Conservation (phyloP, 1,139 yeast species). For the Kodamaea suecica region DNA sequence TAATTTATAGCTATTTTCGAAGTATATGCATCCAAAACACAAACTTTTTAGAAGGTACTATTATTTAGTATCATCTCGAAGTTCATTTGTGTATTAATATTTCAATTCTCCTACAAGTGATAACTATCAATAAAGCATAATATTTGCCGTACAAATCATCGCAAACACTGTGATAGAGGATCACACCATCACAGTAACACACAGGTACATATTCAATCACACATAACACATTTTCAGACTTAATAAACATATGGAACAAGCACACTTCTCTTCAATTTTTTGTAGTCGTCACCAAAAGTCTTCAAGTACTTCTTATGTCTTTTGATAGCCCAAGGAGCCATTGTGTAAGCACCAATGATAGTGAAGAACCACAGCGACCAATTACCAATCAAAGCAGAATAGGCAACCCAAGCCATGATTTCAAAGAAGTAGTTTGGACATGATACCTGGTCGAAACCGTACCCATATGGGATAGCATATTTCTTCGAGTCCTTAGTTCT, state of each 20-base stretch:
- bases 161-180: no score
- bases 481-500: constrained; percentile 46
- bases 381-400: constrained; percentile 71
- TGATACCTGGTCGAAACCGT: constrained; percentile 46
- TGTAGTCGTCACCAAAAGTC: constrained; percentile 74
- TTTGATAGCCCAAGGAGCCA: constrained; percentile 76
- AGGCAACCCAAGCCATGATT: constrained; percentile 66
- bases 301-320: constrained; percentile 65
- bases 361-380: constrained; percentile 73
- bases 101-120: no score
- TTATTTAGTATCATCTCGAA: no score
- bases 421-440: constrained; percentile 93
- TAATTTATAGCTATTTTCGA: no score
- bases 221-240: no score
- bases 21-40: no score
- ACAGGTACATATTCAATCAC: neutral
- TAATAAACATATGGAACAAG: constrained; percentile 51
- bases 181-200: neutral
- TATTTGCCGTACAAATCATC: neutral
- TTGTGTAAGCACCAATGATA: constrained; percentile 69
- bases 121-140: no score
- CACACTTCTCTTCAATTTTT: constrained; percentile 62
- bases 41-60: no score
- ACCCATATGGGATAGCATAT: constrained; percentile 45
- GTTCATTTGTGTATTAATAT: no score